Percentiles rank a stretch among this genome's conserved stretches.
Evolutionary conservation across 495 filamentous ascomycete species (phyloP).

Genomic region (Penicillium cataractarum): DNA sequence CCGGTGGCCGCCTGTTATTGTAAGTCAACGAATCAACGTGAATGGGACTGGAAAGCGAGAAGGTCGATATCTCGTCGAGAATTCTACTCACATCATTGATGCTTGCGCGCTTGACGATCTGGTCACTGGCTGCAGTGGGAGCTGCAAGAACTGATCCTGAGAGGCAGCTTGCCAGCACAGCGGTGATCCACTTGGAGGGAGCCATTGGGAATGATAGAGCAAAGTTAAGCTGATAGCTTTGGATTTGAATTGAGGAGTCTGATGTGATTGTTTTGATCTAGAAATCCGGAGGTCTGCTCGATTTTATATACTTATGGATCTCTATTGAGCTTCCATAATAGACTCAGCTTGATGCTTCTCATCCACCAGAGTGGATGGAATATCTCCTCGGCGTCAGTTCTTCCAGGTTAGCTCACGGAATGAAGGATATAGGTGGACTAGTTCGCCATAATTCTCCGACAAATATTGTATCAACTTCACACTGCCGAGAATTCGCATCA

Average conservation of each 20-base stretch:
- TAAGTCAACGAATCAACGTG: neutral
- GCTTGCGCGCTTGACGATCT: slow-evolving; percentile 32
- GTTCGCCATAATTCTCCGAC: slow-evolving; percentile 6
- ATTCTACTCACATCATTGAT: slow-evolving; percentile 29
- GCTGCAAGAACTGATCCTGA: slow-evolving; percentile 35
- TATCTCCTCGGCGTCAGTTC: neutral
- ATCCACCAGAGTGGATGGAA: slow-evolving; percentile 2
- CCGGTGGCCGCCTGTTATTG: slow-evolving; percentile 33
- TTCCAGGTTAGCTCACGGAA: neutral
- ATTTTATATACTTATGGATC: neutral
- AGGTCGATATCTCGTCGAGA: neutral
- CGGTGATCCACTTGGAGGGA: slow-evolving; percentile 34
- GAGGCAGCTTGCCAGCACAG: slow-evolving; percentile 30
- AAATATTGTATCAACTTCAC: neutral
- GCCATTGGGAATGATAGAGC: slow-evolving; percentile 23
- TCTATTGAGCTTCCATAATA: neutral
- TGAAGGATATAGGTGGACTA: slow-evolving; percentile 6
- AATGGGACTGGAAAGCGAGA: neutral
- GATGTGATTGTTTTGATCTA: neutral
- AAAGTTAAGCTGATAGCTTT: slow-evolving; percentile 17
- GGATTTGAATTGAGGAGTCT: slow-evolving; percentile 20
- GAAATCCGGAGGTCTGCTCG: neutral
- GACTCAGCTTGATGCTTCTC: neutral
- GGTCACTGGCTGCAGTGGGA: slow-evolving; percentile 29
- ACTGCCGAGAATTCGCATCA: neutral